phyloP scores from a whole-genome alignment of 2,329 filamentous ascomycete species.

The Kalmusia sp. region DNA sequence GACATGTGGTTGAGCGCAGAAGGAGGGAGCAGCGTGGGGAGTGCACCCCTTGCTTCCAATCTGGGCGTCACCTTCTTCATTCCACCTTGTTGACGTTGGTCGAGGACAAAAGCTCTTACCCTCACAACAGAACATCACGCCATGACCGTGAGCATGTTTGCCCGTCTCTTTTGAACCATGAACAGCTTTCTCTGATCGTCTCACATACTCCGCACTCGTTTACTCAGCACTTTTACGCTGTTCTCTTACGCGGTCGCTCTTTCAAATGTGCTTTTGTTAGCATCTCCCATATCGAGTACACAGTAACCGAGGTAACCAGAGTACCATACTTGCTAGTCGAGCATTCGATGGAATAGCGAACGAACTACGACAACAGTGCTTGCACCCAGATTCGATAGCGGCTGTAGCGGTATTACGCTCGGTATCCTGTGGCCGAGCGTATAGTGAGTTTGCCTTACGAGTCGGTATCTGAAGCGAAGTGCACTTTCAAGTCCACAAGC shows the following conservation, averaged over 20 bases:
- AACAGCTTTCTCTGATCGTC: not conserved
- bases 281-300: conserved; percentile 1
- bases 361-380: not conserved
- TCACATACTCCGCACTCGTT: conserved; percentile 8
- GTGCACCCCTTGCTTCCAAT: not conserved
- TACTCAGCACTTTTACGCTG: conserved; percentile 8
- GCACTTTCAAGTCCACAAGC: too few species aligned
- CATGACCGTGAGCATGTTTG: not conserved
- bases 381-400: not conserved
- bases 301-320: not conserved
- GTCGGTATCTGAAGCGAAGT: too few species aligned
- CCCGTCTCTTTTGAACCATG: not conserved
- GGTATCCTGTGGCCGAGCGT: not conserved
- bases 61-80: not conserved
- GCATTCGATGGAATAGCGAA: not conserved
- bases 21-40: not conserved
- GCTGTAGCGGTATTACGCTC: not conserved
- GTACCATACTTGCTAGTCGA: not conserved
- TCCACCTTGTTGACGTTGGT: not conserved
- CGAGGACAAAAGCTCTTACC: not conserved
- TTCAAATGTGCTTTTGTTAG: not conserved
- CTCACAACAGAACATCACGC: not conserved
- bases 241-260: not conserved
- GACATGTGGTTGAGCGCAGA: too few species aligned
- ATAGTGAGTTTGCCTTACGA: not conserved